phyloP scores from a whole-genome alignment of 345 rosid species.

The Reutealis trisperma region DNA sequence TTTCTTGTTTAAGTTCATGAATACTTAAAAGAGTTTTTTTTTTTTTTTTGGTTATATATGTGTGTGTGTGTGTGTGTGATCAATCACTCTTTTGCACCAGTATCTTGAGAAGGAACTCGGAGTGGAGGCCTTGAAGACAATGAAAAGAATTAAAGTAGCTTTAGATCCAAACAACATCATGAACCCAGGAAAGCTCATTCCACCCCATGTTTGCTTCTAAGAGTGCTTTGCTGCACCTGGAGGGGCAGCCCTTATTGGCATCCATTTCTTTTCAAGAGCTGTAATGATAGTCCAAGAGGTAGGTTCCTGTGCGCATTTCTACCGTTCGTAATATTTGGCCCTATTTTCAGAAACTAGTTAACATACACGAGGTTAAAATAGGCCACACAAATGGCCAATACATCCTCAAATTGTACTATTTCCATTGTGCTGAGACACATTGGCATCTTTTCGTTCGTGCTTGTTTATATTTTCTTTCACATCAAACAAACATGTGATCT shows the following conservation, averaged over 20 bases:
- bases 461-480: background rate
- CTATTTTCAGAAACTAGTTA: background rate
- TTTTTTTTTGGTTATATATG: no score
- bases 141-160: slow-evolving; percentile 77
- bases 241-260: background rate
- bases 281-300: background rate
- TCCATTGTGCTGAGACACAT: no score
- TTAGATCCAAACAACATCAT: slow-evolving; percentile 87
- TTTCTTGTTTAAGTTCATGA: background rate
- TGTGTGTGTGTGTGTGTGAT: no score
- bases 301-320: background rate
- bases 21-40: background rate
- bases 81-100: slow-evolving; percentile 35
- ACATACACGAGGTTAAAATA: background rate
- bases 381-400: background rate
- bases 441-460: background rate
- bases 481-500: background rate
- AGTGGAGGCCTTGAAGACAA: slow-evolving; percentile 70
- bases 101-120: slow-evolving; percentile 91
- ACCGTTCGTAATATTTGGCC: slow-evolving; percentile 4
- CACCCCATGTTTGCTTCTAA: slow-evolving; percentile 82
- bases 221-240: background rate
- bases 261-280: background rate
- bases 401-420: background rate
- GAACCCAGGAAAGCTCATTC: slow-evolving; percentile 97